These are phyloP conservation scores for Rhodosporidiobolus sp. DNA, from an alignment of 768 basidiomycete genomes.

Conservation along the genomic window DNA sequence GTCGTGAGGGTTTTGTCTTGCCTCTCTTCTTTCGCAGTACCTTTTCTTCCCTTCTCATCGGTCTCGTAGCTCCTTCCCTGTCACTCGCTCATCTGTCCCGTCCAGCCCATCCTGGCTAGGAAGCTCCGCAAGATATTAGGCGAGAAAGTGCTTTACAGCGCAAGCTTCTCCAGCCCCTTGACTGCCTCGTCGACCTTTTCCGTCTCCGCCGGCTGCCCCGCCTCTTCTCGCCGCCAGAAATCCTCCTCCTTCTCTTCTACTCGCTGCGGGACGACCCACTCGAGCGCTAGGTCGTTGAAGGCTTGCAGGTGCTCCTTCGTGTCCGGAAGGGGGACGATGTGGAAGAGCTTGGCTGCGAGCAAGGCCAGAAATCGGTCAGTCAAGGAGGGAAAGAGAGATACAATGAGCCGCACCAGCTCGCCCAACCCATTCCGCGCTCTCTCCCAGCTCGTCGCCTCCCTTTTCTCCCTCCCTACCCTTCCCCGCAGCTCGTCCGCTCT, in stretches of 20 bases:
- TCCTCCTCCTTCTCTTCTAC: neutral
- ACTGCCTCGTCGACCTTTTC: neutral
- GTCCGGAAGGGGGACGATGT: constrained; percentile 22
- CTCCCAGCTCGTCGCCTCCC: constrained; percentile 11
- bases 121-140: too few relatives aligned
- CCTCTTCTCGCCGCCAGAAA: neutral
- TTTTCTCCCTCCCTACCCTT: neutral
- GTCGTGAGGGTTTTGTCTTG: too few relatives aligned
- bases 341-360: constrained; percentile 20
- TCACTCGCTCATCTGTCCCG: too few relatives aligned
- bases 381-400: neutral
- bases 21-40: too few relatives aligned
- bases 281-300: constrained; percentile 40
- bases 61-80: too few relatives aligned
- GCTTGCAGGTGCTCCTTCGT: constrained; percentile 33
- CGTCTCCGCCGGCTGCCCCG: too few relatives aligned
- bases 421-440: constrained; percentile 6
- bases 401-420: constrained; percentile 16
- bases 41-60: too few relatives aligned
- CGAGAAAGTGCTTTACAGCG: neutral
- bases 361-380: neutral
- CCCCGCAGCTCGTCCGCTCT: neutral
- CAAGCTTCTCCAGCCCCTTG: neutral
- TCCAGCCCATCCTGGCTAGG: too few relatives aligned
- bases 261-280: constrained; percentile 8